A percentile compares a stretch with the other conserved stretches of the same genome.
Evolutionary conservation across 305 asterid species (phyloP).

Genomic region (Fraxinus dipetala): DNA sequence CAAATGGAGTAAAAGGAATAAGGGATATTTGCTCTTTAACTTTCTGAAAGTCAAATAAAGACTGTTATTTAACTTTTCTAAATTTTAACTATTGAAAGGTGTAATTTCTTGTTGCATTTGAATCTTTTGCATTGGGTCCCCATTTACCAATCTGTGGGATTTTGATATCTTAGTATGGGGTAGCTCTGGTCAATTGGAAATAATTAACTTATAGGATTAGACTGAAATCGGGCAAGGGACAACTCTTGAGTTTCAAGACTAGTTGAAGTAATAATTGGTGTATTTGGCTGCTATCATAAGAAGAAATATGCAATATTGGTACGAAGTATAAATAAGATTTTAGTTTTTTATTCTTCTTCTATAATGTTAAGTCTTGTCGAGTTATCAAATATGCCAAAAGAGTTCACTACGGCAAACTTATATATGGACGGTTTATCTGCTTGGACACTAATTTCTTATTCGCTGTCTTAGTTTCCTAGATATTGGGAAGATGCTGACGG

Average conservation of each 20-base stretch:
- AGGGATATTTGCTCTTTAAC: background rate
- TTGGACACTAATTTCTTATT: background rate
- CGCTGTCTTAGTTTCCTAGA: background rate
- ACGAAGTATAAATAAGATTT: background rate
- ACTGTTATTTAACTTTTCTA: background rate
- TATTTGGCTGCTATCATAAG: background rate
- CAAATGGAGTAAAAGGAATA: background rate
- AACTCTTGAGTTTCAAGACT: background rate
- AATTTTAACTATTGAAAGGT: background rate
- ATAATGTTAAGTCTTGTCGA: background rate
- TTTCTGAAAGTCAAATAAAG: background rate
- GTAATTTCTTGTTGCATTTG: background rate
- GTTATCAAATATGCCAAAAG: background rate
- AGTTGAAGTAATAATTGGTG: background rate
- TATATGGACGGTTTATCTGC: background rate
- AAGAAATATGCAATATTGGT: background rate
- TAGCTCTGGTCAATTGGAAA: background rate
- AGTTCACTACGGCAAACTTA: background rate
- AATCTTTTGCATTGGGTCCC: background rate
- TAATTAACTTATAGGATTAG: background rate
- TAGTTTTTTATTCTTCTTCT: background rate
- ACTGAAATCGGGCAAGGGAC: background rate
- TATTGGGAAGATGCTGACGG: background rate
- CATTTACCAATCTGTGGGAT: background rate
- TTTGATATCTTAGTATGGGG: background rate